Evolutionary conservation across 202 grass and related monocot genomes (phyloP), one percentile per base, ranked within the genome.

Genomic region (Cymbopogon flexuosus): DNA sequence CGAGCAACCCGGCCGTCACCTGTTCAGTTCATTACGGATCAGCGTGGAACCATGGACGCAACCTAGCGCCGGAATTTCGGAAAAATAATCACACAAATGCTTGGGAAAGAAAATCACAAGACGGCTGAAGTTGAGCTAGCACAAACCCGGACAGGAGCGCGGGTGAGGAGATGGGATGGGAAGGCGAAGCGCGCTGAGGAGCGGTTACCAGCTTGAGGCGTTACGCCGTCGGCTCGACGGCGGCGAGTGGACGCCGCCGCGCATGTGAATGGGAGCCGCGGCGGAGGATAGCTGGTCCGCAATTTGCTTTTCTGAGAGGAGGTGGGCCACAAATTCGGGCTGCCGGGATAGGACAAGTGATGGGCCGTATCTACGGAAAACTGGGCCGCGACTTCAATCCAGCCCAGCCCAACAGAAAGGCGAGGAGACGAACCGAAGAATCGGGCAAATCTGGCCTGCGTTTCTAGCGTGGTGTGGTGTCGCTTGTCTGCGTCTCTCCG

Each of bases 1-100:
- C 24, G 4, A 67, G 78, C 12, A 81, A 39, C 16, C 56, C 4
- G 6, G 65, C 5, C 41, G 10, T 31, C 64, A 29, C 43, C 67
- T 73, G 43, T 22, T 37, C 73, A 67, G 76, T 65, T 72, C 73
- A 46, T 33, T 36, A 78, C 58, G 52, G 77, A 87, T 83, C 73
- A 72, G 73, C 65, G 57, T 19, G n/a, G 72, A 62, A 57, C 56
- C 65, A 2, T 15, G 14, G 65, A 52, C 3, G 11, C 29, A 54
- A 83, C 54, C 41, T 22, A 63, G 70, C 54, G 56, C 49, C 30
- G 59, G 21, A 68, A 70, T 40, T 3, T 23, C 22, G 10, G 4
- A 62, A 27, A 47, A 71, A n/a, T 21, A 18, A 9, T 10, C 2
- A 60, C 19, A 73, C 34, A 42, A 65, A 40, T 43, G 27, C 16